Evolutionary conservation across 768 basidiomycete genomes (phyloP), one percentile per base, ranked within the genome.

Genomic region (Mycena chlorophos): DNA sequence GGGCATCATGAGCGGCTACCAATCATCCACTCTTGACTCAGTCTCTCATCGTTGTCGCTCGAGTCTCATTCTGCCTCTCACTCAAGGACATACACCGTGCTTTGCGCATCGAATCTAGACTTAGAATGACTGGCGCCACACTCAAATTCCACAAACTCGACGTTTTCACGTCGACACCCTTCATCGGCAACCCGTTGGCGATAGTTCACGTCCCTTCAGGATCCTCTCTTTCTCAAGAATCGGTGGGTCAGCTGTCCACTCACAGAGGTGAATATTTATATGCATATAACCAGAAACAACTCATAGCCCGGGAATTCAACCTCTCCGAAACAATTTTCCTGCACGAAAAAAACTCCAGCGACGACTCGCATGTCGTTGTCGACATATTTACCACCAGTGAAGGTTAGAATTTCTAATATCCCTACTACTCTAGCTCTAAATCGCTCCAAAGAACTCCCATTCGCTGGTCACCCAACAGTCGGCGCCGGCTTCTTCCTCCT

Each of bases 241-340:
- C n/a, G n/a, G n/a, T n/a, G n/a, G n/a, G n/a, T n/a, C n/a, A n/a
- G n/a, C n/a, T n/a, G n/a, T n/a, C n/a, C n/a, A n/a, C n/a, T n/a
- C n/a, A n/a, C n/a, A n/a, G n/a, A n/a, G n/a, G n/a, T n/a, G n/a
- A n/a, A n/a, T n/a, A n/a, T n/a, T n/a, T n/a, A n/a, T n/a, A n/a
- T n/a, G n/a, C n/a, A n/a, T n/a, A n/a, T n/a, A n/a, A n/a, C 4
- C 69, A 76, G 52, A 79, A 79, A 55, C 77, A 76, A 51, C 66
- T 55, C 13, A 73, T 79, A 51, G 78, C 79, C 3, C 68, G 71
- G 23, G 79, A 80, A 56, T 81, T 81, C 66, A 79, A 81, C 58
- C 69, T 78, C 51, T 77, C 78, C 3, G 79, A 80, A 48, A 79
- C 78, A 0, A 75, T 79, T 27, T 78, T 79, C 61, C 66, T 75